Evolutionary conservation across 75 land plant species (phyloP).

Genomic region (Picea sitchensis): DNA sequence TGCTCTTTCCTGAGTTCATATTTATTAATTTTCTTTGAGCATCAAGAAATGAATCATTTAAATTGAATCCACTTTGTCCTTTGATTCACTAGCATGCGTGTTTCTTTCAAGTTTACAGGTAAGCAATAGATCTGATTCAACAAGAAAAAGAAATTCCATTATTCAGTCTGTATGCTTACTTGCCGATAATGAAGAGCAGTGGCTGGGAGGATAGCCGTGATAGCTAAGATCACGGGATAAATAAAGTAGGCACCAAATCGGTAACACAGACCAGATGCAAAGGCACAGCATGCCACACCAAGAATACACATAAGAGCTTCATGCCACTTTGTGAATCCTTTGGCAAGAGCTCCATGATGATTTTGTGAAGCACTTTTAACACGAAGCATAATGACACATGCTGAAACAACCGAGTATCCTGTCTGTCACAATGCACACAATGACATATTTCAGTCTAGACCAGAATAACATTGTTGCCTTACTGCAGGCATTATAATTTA

Average conservation of each 20-base stretch:
- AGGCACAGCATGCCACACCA: conserved; percentile 54
- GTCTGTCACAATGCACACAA: conserved; percentile 35
- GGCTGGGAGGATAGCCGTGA: conserved; percentile 39
- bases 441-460: not conserved
- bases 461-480: not conserved
- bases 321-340: conserved; percentile 41
- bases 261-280: conserved; percentile 67
- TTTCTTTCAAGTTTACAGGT: not conserved
- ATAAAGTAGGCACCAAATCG: conserved; percentile 47
- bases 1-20: not conserved
- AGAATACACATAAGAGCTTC: conserved; percentile 73
- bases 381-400: conserved; percentile 77
- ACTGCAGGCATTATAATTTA: not conserved
- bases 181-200: conserved; percentile 66
- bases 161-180: conserved; percentile 35
- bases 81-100: not conserved
- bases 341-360: conserved; percentile 18
- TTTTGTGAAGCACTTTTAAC: conserved; percentile 35
- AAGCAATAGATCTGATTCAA: not conserved
- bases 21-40: not conserved
- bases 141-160: not conserved
- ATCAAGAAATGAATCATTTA: not conserved
- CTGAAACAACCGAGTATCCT: conserved; percentile 90
- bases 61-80: not conserved
- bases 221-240: conserved; percentile 34